A percentile compares a stretch with the other conserved stretches of the same genome.
phyloP scores from a whole-genome alignment of 2,329 filamentous ascomycete genomes.

The Paramyrothecium roridum region DNA sequence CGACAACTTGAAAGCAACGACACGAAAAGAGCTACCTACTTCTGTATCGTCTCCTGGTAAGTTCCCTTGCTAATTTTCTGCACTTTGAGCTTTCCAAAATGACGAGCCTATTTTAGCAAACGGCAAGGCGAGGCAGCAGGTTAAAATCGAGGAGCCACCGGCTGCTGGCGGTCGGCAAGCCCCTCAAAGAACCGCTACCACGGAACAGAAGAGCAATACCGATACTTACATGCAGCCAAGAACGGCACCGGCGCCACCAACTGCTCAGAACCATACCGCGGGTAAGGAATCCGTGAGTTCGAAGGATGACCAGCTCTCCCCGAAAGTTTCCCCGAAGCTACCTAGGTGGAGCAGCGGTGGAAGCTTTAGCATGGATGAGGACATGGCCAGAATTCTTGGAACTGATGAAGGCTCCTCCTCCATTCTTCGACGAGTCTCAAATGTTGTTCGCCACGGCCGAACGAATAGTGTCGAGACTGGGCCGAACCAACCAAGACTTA shows the following conservation, averaged over 20 bases:
- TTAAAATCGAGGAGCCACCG: conserved; percentile 15
- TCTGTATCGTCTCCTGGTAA: conserved; percentile 40
- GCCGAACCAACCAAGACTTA: conserved; percentile 36
- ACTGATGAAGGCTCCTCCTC: conserved; percentile 75
- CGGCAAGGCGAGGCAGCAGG: conserved; percentile 17
- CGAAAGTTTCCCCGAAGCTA: conserved; percentile 61
- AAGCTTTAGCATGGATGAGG: conserved; percentile 93
- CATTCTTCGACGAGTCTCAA: conserved; percentile 84
- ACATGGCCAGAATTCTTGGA: conserved; percentile 84
- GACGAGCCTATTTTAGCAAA: conserved; percentile 13
- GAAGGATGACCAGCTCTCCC: conserved; percentile 34
- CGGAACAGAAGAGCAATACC: conserved; percentile 23
- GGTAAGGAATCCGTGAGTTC: conserved; percentile 48
- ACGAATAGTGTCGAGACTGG: conserved; percentile 73
- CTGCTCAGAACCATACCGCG: conserved; percentile 24
- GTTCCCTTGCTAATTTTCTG: conserved; percentile 5
- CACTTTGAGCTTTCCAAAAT: neutral
- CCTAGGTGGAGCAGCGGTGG: conserved; percentile 75
- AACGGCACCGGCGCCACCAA: conserved; percentile 51
- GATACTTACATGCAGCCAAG: conserved; percentile 59
- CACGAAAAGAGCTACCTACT: conserved; percentile 62
- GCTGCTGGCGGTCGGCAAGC: conserved; percentile 14
- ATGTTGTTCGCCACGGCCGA: conserved; percentile 88
- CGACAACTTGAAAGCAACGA: conserved; percentile 46
- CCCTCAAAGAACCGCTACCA: conserved; percentile 14